These are phyloP conservation scores for Catharanthus roseus DNA, from an alignment of 257 asterid genomes.

Conservation along the genomic window DNA sequence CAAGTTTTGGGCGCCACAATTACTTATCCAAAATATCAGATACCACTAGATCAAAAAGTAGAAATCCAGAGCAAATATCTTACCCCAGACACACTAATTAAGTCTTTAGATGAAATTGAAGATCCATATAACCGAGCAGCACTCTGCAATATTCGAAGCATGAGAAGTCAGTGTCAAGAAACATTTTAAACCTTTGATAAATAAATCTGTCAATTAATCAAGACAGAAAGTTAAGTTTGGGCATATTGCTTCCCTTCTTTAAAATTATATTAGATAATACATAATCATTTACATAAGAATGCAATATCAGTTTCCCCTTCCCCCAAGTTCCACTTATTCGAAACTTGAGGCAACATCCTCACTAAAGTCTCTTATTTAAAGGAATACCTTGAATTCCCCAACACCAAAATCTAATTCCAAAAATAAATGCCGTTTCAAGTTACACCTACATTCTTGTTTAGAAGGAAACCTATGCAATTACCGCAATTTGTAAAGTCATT, in stretches of 20 bases:
- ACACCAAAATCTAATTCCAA: background rate
- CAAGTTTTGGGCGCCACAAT: background rate
- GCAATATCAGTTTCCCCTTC: background rate
- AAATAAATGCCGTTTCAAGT: background rate
- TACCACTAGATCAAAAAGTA: background rate
- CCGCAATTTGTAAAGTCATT: background rate
- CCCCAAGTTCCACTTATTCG: background rate
- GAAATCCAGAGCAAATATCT: slow-evolving; percentile 23
- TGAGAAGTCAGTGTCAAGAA: background rate
- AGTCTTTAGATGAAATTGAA: slow-evolving; percentile 67
- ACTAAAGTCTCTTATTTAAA: background rate
- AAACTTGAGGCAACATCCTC: background rate
- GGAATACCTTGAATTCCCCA: background rate
- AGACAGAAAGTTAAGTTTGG: too few species aligned
- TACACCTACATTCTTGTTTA: background rate
- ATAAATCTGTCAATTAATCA: too few species aligned
- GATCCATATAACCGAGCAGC: slow-evolving; percentile 98
- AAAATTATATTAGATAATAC: background rate
- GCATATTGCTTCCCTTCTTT: background rate
- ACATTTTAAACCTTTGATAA: background rate
- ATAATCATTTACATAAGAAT: background rate
- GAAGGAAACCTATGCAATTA: background rate
- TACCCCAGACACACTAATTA: slow-evolving; percentile 92
- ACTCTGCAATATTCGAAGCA: slow-evolving; percentile 53
- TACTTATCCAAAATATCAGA: background rate